Base-by-base conservation (phyloP, 352 stramenopile species). In the Aphanomyces euteiches region DNA sequence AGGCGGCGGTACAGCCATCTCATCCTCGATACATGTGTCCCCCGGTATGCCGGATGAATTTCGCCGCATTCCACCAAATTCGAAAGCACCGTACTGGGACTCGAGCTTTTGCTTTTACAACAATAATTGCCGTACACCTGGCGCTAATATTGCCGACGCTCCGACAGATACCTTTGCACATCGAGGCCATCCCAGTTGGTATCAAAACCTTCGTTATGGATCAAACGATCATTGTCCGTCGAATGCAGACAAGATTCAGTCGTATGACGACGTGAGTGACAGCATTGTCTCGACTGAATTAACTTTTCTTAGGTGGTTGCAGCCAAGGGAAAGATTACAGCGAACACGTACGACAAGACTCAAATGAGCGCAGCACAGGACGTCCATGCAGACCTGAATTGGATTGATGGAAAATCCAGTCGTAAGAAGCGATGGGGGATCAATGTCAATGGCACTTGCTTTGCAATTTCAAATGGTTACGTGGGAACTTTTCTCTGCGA, bases 31-130 rank as follows among this genome's bases (percentile, higher is more conserved):
- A n/a, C 43, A 91, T 53, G 85, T 82, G 4, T 69, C 60, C 67
- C 96, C 90, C 10, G 43, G 73, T 90, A 98, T 10, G 83, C 92
- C 75, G 82, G 95, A 78, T 93, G 50, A 96, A n/a, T 87, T 56
- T 86, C 79, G 50, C 47, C 47, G 19, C 10, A 36, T 57, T 36
- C 47, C 76, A 96, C 43, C 43, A 50, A 50, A 50, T n/a, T n/a
- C 43, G 17, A n/a, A n/a, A 12, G 89, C 36, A 81, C 70, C 1
- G 78, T 66, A 74, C 98, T 65, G 56, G 90, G 97, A 50, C 17
- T 12, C 1, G 17, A 72, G 77, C 67, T 95, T 76, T 69, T 93
- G 96, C 63, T 78, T 93, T 84, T 88, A 98, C 7, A 90, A 90
- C 91, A 90, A 97, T 43, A 96, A 81, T 72, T 88, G 88, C 56